These are phyloP conservation scores for Phytophthora pseudosyringae DNA, from an alignment of 352 stramenopile species.

Conservation along the genomic window DNA sequence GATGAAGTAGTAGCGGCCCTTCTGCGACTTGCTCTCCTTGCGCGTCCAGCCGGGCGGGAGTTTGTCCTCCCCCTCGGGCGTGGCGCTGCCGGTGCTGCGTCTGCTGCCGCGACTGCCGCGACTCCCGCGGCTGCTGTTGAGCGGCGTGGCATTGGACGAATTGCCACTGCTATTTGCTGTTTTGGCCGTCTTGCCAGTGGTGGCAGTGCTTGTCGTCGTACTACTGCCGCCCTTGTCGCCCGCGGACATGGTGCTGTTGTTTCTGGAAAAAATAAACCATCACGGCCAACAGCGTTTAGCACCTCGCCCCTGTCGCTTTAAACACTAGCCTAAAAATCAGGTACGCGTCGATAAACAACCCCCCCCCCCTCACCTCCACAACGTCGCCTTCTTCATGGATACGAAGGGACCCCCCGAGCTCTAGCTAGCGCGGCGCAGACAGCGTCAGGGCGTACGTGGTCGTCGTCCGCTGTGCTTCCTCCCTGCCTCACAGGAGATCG, in stretches of 20 bases:
- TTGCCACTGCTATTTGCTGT: conserved; percentile 11
- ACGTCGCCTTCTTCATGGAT: conserved; percentile 43
- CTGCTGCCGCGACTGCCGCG: conserved; percentile 29
- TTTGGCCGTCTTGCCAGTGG: conserved; percentile 16
- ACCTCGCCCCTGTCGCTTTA: conserved; percentile 16
- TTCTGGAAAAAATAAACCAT: conserved; percentile 6
- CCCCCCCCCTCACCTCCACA: conserved; percentile 33
- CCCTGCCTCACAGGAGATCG: conserved; percentile 15
- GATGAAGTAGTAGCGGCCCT: conserved; percentile 88
- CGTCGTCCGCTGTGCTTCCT: conserved; percentile 15
- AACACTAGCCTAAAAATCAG: conserved; percentile 21
- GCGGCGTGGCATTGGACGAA: conserved; percentile 15
- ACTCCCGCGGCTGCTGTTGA: conserved; percentile 28
- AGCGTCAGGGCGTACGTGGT: conserved; percentile 3
- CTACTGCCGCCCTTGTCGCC: conserved; percentile 17
- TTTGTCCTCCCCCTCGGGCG: conserved; percentile 38
- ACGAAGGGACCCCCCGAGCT: conserved; percentile 1
- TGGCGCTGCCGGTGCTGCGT: conserved; percentile 33
- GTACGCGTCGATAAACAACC: not conserved
- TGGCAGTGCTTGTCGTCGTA: conserved; percentile 7
- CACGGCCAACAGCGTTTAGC: conserved; percentile 3
- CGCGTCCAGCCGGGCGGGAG: conserved; percentile 79
- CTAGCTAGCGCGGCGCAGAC: conserved; percentile 5
- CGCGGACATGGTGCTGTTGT: conserved; percentile 24
- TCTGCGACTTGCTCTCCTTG: conserved; percentile 89